These are phyloP conservation scores for Acanthochlamys bracteata DNA, from an alignment of 106 monocot genomes.

Conservation along the genomic window DNA sequence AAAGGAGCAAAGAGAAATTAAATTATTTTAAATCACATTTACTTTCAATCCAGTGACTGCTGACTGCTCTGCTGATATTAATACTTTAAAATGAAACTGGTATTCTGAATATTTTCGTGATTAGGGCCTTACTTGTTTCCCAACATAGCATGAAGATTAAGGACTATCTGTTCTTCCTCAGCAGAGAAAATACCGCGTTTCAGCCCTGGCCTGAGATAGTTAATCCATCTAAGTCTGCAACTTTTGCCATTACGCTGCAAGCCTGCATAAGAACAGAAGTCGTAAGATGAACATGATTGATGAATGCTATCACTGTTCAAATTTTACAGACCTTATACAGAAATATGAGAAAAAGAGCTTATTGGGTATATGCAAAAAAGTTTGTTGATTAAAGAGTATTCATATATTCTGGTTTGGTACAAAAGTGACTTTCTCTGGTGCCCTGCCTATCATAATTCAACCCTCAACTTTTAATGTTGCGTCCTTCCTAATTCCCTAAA, in stretches of 20 bases:
- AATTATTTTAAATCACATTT: too few relatives aligned
- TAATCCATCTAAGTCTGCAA: constrained; percentile 60
- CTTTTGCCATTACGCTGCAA: constrained; percentile 63
- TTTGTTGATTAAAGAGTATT: too few relatives aligned
- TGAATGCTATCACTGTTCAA: too few relatives aligned
- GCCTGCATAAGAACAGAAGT: constrained; percentile 12
- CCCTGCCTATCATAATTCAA: too few relatives aligned
- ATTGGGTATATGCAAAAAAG: too few relatives aligned
- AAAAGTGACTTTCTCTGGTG: too few relatives aligned
- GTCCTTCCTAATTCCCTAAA: too few relatives aligned
- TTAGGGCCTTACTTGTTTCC: constrained; percentile 44
- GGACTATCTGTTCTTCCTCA: constrained; percentile 31
- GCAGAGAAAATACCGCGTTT: constrained; percentile 46
- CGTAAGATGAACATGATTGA: too few relatives aligned
- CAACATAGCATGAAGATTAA: constrained; percentile 37
- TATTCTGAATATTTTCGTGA: not conserved
- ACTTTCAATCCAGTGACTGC: not conserved
- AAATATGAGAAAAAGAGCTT: not conserved
- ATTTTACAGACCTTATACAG: not conserved
- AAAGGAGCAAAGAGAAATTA: too few relatives aligned
- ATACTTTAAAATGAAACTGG: not conserved
- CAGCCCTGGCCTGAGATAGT: constrained; percentile 38
- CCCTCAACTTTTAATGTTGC: too few relatives aligned
- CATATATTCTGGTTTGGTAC: too few relatives aligned
- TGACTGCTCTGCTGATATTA: not conserved